Evolutionary conservation across 2,329 filamentous ascomycete genomes (phyloP).

Genomic region (Phaeosphaeriaceae sp.): DNA sequence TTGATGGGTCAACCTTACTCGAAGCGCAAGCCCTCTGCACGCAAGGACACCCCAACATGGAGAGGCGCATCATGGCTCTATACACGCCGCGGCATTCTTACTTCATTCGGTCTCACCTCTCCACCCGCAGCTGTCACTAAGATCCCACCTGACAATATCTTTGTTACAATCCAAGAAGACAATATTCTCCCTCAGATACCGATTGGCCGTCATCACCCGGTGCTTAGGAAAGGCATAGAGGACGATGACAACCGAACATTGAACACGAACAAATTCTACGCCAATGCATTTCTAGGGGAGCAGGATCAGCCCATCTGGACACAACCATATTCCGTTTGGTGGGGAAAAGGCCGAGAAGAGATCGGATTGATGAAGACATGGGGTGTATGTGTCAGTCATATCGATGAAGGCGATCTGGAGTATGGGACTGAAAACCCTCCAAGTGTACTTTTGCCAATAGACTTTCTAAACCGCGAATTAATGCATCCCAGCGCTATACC

Average conservation of each 20-base stretch:
- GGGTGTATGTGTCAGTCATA: conserved; percentile 80
- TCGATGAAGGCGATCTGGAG: conserved; percentile 70
- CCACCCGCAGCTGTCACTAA: conserved; percentile 2
- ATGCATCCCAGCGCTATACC: conserved; percentile 61
- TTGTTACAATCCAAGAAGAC: conserved; percentile 50
- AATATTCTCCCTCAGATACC: conserved; percentile 51
- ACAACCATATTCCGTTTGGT: conserved; percentile 63
- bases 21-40: neutral
- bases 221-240: conserved; percentile 47
- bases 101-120: conserved; percentile 13
- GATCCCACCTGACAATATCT: conserved; percentile 44
- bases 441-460: conserved; percentile 13
- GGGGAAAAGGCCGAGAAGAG: conserved; percentile 54
- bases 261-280: conserved; percentile 73
- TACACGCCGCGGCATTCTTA: conserved; percentile 16
- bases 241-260: conserved; percentile 55
- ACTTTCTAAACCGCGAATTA: conserved; percentile 15
- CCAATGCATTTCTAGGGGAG: conserved; percentile 78
- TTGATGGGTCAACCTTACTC: neutral
- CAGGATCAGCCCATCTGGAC: conserved; percentile 75
- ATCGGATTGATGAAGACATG: conserved; percentile 63
- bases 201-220: conserved; percentile 49
- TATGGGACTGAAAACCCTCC: conserved; percentile 61
- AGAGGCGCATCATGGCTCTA: conserved; percentile 10
- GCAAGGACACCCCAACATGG: too few relatives aligned